These are phyloP conservation scores for Crithidia fasciculata DNA, from an alignment of 208 protist species.

Conservation along the genomic window DNA sequence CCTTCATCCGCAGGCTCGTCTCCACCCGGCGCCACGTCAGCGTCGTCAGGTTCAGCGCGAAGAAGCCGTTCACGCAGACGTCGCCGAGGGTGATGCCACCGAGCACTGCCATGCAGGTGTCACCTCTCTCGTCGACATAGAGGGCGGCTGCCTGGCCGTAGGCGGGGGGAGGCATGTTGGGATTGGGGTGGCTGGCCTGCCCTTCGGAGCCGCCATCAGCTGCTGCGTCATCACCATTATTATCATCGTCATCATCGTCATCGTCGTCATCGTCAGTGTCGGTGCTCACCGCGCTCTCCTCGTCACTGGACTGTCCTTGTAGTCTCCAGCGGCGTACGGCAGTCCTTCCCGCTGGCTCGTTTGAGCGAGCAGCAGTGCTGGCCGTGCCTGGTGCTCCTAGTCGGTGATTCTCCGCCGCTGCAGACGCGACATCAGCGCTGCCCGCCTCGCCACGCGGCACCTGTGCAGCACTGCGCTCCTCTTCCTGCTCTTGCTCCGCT, in stretches of 20 bases:
- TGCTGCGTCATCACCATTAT: neutral
- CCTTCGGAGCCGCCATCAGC: neutral
- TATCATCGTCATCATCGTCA: neutral
- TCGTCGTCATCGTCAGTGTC: neutral
- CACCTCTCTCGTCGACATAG: conserved; percentile 19
- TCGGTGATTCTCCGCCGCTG: too few relatives aligned
- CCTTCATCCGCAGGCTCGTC: conserved; percentile 21
- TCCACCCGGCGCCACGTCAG: conserved; percentile 39
- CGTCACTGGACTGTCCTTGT: too few relatives aligned
- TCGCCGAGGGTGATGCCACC: conserved; percentile 46
- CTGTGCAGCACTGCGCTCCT: neutral
- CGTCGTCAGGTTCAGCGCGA: conserved; percentile 44
- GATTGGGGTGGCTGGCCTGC: neutral
- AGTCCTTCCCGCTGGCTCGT: too few relatives aligned
- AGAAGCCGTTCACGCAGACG: conserved; percentile 25
- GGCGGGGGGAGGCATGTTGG: conserved; percentile 45
- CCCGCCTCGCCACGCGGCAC: neutral
- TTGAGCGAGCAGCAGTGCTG: too few relatives aligned
- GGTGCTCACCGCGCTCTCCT: neutral
- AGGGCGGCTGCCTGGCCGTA: conserved; percentile 62
- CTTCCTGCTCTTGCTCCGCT: neutral
- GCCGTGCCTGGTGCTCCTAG: too few relatives aligned
- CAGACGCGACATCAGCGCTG: neutral
- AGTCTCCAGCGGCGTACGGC: too few relatives aligned
- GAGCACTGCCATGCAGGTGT: conserved; percentile 48